These are phyloP conservation scores for Talaromyces pinophilus DNA, from an alignment of 2,329 filamentous ascomycete genomes.

Conservation along the genomic window DNA sequence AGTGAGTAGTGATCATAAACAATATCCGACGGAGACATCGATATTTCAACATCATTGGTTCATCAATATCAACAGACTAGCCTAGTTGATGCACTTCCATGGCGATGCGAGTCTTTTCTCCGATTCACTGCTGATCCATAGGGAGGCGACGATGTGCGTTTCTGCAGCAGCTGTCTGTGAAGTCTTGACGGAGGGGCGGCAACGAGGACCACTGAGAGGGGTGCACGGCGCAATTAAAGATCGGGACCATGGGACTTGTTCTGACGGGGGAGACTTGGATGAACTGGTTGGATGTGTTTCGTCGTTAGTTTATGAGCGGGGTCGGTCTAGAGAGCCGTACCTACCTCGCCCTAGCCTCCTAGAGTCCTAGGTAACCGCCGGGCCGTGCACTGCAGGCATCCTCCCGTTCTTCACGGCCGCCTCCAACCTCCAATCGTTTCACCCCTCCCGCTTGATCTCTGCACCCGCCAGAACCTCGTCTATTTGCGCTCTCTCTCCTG, in stretches of 20 bases:
- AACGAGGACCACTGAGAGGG: constrained; percentile 5
- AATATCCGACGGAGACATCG: constrained; percentile 4
- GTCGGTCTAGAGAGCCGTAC: background rate
- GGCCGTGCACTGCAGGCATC: constrained; percentile 20
- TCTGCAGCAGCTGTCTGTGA: background rate
- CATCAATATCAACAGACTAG: background rate
- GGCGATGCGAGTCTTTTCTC: background rate
- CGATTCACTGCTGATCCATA: background rate
- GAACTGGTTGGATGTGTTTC: background rate
- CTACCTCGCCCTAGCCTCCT: no score
- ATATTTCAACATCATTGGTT: constrained; percentile 16
- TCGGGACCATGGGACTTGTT: constrained; percentile 7
- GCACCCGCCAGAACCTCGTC: constrained; percentile 7
- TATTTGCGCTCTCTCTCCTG: constrained; percentile 5
- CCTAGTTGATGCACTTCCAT: background rate
- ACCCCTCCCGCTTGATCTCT: background rate
- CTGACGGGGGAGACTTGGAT: constrained; percentile 5
- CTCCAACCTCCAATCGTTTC: constrained; percentile 21
- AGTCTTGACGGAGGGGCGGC: constrained; percentile 8
- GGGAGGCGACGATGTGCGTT: background rate
- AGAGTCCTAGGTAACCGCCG: background rate
- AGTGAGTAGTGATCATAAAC: background rate
- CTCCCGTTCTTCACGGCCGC: constrained; percentile 21
- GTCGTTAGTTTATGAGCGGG: background rate
- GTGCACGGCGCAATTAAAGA: constrained; percentile 9